Conservation (phyloP, 192 early-diverging fungal genomes). For the Coemansia sp. region DNA sequence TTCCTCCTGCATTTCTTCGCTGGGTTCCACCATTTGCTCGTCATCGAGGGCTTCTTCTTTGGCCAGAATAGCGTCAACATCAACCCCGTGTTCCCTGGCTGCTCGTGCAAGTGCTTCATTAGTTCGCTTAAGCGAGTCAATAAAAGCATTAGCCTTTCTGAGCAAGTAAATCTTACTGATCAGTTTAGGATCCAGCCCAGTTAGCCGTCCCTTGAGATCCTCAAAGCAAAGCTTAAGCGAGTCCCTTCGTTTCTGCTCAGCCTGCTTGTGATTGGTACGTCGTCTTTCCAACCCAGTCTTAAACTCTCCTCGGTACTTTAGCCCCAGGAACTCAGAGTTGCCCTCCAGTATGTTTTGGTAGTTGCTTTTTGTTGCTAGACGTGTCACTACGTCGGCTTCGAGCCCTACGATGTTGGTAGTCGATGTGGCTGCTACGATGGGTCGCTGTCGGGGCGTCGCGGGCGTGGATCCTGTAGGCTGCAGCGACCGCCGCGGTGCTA, state of each 20-base stretch:
- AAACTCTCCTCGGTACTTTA: conserved; percentile 71
- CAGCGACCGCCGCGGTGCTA: conserved; percentile 3
- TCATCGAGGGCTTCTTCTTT: conserved; percentile 37
- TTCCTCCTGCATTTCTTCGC: background rate
- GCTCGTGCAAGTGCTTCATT: conserved; percentile 16
- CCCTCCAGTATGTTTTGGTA: conserved; percentile 89
- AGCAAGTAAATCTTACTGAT: conserved; percentile 84
- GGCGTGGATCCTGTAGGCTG: conserved; percentile 3
- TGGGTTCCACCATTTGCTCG: background rate
- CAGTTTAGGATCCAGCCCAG: conserved; percentile 72
- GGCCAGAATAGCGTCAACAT: conserved; percentile 19
- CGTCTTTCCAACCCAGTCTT: conserved; percentile 75
- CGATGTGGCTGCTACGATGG: conserved; percentile 22
- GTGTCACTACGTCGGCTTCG: conserved; percentile 49
- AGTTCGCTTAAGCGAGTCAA: conserved; percentile 40
- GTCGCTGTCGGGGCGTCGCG: conserved; percentile 20
- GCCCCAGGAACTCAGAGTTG: conserved; percentile 74
- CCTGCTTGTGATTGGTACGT: conserved; percentile 89
- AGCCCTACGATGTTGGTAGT: conserved; percentile 36
- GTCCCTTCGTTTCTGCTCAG: conserved; percentile 95
- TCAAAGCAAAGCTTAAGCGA: conserved; percentile 90
- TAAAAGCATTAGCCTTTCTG: conserved; percentile 62
- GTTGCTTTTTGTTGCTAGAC: conserved; percentile 66
- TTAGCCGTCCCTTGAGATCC: conserved; percentile 63
- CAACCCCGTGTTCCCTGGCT: conserved; percentile 14